phyloP scores from a whole-genome alignment of 2,329 filamentous ascomycete genomes.

The Trichoderma sp. region DNA sequence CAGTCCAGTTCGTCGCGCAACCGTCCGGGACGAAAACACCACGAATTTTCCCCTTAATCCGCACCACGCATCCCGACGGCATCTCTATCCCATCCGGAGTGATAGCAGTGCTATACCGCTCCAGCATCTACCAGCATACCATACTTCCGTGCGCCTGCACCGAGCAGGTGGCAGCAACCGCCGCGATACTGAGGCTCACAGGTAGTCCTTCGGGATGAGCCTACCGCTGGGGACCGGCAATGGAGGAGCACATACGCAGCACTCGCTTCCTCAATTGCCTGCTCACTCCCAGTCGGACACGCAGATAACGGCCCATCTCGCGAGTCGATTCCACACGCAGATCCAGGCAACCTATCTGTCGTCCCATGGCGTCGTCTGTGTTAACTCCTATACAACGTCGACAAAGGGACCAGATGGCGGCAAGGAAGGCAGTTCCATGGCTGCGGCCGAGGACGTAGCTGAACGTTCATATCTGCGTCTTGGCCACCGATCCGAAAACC shows the following conservation, averaged over 20 bases:
- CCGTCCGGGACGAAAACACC: no score
- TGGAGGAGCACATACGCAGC: slow-evolving; percentile 73
- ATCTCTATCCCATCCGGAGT: no score
- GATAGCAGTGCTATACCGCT: no score
- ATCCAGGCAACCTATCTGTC: slow-evolving; percentile 86
- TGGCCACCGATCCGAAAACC: slow-evolving; percentile 87
- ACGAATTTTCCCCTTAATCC: no score
- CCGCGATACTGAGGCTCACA: slow-evolving; percentile 20
- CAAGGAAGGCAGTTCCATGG: slow-evolving; percentile 89
- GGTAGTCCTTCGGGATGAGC: slow-evolving; percentile 58
- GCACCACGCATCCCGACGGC: no score
- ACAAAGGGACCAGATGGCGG: slow-evolving; percentile 86
- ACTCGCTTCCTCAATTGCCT: slow-evolving; percentile 85
- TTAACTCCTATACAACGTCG: slow-evolving; percentile 94
- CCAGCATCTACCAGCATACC: no score
- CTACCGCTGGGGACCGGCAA: slow-evolving; percentile 50
- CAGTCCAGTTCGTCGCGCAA: no score
- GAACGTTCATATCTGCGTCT: slow-evolving; percentile 82
- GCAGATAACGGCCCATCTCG: slow-evolving; percentile 78
- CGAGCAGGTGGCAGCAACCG: no score
- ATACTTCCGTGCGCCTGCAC: no score
- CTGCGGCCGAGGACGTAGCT: slow-evolving; percentile 88
- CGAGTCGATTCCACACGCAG: slow-evolving; percentile 88
- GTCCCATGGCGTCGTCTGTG: slow-evolving; percentile 84
- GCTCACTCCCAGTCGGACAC: slow-evolving; percentile 79